These are phyloP conservation scores for Nitzschia palea DNA, from an alignment of 108 stramenopile species.

Conservation along the genomic window DNA sequence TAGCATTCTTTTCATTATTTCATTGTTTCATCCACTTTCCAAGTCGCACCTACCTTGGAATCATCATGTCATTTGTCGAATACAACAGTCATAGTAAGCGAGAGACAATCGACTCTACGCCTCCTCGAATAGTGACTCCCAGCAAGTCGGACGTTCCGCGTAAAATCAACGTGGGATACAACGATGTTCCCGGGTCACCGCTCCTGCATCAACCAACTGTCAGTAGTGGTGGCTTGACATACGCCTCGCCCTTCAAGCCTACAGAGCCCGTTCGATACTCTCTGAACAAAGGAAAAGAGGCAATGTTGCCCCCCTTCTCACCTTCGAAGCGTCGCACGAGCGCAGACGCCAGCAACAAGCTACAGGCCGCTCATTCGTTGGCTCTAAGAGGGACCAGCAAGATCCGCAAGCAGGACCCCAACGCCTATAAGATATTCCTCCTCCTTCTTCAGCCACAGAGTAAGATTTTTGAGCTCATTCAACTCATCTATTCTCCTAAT, in stretches of 20 bases:
- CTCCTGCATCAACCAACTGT: slow-evolving; percentile 17
- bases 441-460: slow-evolving; percentile 45
- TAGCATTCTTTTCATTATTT: no score
- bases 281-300: slow-evolving; percentile 11
- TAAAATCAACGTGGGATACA: neutral
- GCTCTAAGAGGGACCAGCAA: neutral
- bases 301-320: no score
- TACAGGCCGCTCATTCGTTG: slow-evolving; percentile 3
- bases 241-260: slow-evolving; percentile 12
- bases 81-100: no score
- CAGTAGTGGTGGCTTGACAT: neutral
- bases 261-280: slow-evolving; percentile 12
- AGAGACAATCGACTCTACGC: neutral
- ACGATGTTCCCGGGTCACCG: neutral
- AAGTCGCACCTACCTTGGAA: no score
- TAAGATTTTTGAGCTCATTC: slow-evolving; percentile 64
- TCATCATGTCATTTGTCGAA: no score
- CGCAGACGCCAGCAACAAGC: no score
- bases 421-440: slow-evolving; percentile 52
- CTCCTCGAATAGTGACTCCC: slow-evolving; percentile 27
- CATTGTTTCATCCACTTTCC: no score
- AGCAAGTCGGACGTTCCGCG: neutral
- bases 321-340: no score
- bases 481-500: slow-evolving; percentile 39
- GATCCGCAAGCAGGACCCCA: slow-evolving; percentile 18